A percentile compares a stretch with the other conserved stretches of the same genome.
Conservation (phyloP, 176 grass and related monocot genomes). For the Musa beccarii region DNA sequence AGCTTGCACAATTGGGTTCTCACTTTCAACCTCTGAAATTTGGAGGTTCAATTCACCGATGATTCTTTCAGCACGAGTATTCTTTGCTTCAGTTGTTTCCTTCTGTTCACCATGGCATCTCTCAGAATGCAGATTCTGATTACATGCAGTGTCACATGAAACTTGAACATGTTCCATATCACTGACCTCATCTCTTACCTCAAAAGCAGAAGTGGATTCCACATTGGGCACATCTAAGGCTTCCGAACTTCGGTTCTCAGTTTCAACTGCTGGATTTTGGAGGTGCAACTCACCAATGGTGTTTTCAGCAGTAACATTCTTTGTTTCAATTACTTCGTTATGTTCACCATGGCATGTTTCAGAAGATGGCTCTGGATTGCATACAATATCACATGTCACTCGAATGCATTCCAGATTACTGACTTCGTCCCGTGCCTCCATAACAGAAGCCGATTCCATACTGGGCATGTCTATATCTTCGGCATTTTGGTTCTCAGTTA, state of each 20-base stretch:
- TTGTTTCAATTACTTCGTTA: not conserved
- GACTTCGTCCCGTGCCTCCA: not conserved
- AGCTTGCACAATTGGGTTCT: not conserved
- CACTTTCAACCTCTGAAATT: not conserved
- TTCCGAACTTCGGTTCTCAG: not conserved
- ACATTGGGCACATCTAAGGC: not conserved
- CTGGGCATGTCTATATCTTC: not conserved
- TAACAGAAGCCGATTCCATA: not conserved
- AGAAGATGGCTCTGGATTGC: no score
- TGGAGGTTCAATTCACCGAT: not conserved
- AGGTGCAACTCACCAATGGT: not conserved
- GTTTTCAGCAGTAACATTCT: not conserved
- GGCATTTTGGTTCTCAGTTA: not conserved
- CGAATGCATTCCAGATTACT: not conserved
- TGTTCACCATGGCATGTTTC: not conserved
- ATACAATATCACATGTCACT: not conserved
- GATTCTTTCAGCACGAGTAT: not conserved
- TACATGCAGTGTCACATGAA: no score
- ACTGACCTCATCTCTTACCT: not conserved
- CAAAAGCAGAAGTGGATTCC: not conserved
- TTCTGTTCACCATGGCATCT: not conserved
- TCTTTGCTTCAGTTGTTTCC: not conserved
- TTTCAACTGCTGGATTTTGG: not conserved
- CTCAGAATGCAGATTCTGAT: not conserved
- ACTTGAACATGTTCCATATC: not conserved